Conservation (phyloP, 768 basidiomycete species). For the Dioszegia hungarica region DNA sequence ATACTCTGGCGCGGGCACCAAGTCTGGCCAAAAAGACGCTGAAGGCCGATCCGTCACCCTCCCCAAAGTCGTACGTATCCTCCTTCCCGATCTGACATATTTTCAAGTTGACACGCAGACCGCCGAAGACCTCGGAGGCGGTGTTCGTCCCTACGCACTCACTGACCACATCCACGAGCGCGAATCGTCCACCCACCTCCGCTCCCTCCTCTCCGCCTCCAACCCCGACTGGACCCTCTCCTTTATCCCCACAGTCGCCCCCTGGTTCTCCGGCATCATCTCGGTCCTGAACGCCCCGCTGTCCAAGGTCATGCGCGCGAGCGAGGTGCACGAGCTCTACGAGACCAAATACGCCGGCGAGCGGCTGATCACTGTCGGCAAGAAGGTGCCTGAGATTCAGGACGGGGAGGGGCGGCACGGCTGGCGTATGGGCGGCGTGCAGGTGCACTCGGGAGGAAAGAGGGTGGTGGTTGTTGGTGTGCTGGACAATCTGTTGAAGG, state of each 20-base stretch:
- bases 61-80: conserved; percentile 70
- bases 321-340: conserved; percentile 68
- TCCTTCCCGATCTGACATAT: background rate
- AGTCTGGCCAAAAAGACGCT: conserved; percentile 60
- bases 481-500: conserved; percentile 92
- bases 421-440: conserved; percentile 86
- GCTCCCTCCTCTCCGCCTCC: conserved; percentile 49
- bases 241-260: conserved; percentile 79
- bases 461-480: conserved; percentile 94
- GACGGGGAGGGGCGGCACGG: conserved; percentile 81
- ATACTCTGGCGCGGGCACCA: conserved; percentile 90
- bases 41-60: conserved; percentile 68
- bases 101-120: background rate
- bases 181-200: conserved; percentile 81
- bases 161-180: conserved; percentile 99
- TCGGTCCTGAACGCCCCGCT: conserved; percentile 81
- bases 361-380: conserved; percentile 63
- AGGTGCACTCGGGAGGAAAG: conserved; percentile 82
- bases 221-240: conserved; percentile 57
- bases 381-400: conserved; percentile 65
- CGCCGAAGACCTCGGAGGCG: conserved; percentile 67
- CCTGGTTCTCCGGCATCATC: conserved; percentile 96
- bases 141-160: conserved; percentile 76
- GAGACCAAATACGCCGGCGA: conserved; percentile 72
- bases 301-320: conserved; percentile 61